phyloP scores from a whole-genome alignment of 2,329 filamentous ascomycete genomes.

The Bisporella sp. region DNA sequence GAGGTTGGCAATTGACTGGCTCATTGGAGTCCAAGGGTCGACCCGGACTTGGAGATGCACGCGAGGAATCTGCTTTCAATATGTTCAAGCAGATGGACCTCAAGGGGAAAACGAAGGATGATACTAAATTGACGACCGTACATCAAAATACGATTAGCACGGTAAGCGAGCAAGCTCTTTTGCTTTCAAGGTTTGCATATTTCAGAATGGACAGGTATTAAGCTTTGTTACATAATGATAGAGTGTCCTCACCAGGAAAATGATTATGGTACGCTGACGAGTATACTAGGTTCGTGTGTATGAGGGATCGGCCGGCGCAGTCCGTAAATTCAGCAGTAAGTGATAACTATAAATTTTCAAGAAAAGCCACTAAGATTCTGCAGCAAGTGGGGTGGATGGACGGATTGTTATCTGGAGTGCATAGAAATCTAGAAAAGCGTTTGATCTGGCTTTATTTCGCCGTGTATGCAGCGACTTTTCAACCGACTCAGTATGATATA shows the following conservation, averaged over 20 bases:
- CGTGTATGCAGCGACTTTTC: too few species aligned
- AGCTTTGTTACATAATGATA: too few species aligned
- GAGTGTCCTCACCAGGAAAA: not conserved
- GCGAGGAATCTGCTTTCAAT: slow-evolving; percentile 90
- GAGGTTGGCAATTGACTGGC: slow-evolving; percentile 78
- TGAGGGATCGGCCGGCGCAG: slow-evolving; percentile 54
- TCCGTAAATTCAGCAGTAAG: slow-evolving; percentile 84
- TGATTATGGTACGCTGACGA: not conserved
- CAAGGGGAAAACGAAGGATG: slow-evolving; percentile 85
- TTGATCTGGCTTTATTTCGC: too few species aligned
- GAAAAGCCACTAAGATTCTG: slow-evolving; percentile 13
- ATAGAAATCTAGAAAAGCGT: slow-evolving; percentile 32
- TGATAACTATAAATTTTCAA: slow-evolving; percentile 20
- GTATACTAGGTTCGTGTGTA: slow-evolving; percentile 55
- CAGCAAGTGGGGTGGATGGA: slow-evolving; percentile 77
- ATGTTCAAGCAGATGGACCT: slow-evolving; percentile 99
- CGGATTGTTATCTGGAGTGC: slow-evolving; percentile 72
- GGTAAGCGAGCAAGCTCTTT: slow-evolving; percentile 13
- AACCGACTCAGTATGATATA: too few species aligned
- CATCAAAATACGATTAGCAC: slow-evolving; percentile 96
- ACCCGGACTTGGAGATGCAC: slow-evolving; percentile 40
- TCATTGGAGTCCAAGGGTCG: slow-evolving; percentile 66
- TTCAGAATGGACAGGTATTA: too few species aligned
- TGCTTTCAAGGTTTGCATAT: not conserved
- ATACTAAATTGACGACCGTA: slow-evolving; percentile 89